Conservation (phyloP, 2,329 filamentous ascomycete genomes). For the Aureobasidium vineae region DNA sequence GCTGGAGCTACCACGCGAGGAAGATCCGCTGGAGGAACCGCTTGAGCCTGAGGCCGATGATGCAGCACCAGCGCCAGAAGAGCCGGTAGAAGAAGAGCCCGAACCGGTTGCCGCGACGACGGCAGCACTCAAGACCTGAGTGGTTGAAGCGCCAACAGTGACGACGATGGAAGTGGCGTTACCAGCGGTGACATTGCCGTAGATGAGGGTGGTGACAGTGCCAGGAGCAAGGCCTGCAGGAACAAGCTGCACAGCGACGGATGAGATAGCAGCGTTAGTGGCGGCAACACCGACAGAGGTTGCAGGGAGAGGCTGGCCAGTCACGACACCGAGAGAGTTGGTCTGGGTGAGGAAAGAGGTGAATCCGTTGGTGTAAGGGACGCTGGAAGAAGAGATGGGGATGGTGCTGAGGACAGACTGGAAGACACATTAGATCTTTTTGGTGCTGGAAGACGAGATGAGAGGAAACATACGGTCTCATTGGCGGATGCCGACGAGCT, state of each 20-base stretch:
- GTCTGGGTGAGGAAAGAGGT: conserved; percentile 50
- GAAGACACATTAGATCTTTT: background rate
- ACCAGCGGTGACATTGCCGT: conserved; percentile 32
- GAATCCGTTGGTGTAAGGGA: conserved; percentile 40
- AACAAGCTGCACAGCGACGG: conserved; percentile 43
- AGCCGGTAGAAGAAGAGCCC: conserved; percentile 27
- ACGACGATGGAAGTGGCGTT: conserved; percentile 37
- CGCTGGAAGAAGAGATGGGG: conserved; percentile 30
- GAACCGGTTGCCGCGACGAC: conserved; percentile 26
- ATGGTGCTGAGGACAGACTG: conserved; percentile 25
- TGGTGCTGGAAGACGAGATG: background rate
- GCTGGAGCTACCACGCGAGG: conserved; percentile 6
- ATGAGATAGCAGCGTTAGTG: conserved; percentile 39
- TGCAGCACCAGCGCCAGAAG: conserved; percentile 27
- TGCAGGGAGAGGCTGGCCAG: conserved; percentile 42
- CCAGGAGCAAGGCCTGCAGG: conserved; percentile 45
- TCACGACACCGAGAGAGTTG: conserved; percentile 52
- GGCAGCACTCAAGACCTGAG: conserved; percentile 27
- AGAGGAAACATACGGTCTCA: conserved; percentile 1
- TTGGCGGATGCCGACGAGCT: conserved; percentile 28
- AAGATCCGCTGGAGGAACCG: conserved; percentile 8
- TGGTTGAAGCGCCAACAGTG: conserved; percentile 37
- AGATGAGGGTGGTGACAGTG: conserved; percentile 33
- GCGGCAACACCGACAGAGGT: conserved; percentile 44
- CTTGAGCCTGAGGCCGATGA: conserved; percentile 18